Base-by-base conservation (phyloP, 768 basidiomycete genomes). In the Fistulinella prunicolor region DNA sequence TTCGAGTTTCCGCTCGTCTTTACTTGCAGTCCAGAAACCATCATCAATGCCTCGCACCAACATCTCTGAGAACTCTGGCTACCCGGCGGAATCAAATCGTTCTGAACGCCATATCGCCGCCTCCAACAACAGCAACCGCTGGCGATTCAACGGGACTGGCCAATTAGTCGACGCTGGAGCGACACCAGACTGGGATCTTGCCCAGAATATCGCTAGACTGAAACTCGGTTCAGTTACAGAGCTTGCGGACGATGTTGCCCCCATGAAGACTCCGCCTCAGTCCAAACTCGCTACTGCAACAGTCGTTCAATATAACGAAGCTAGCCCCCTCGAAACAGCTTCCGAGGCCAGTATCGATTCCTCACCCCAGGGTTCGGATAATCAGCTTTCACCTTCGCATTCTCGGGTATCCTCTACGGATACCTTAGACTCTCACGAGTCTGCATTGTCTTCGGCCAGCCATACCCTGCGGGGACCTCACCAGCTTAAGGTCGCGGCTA, bases 341-440 rank as follows among this genome's bases (percentile, higher is more conserved):
- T 89, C 86, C 26, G 81, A 77, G 60, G 75, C 81, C 44, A 89
- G 86, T 62, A 72, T 81, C 41, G 83, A 81, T 57, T 89, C 87
- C 41, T 87, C 87, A 29, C 85, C 87, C 17, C 80, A 83, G 45
- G 69, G 77, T 37, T 77, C 82, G 52, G 85, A 86, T 55, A 82
- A 85, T 65, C 77, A 78, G 50, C 80, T 82, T 58, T 75, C 70
- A 44, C 74, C 80, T 23, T 82, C 84, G 53, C 88, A 89, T 67
- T 89, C 88, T 53, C 82, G 88, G 46, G 89, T 85, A 44, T 89
- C 87, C 22, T 89, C 89, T n/a, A 82, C 84, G 53, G 88, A 89
- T 68, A 85, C 83, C 26, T 77, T 82, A 23, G 73, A 76, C 41
- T 79, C 80, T 47, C 84, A 80, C 51, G 78, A 77, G 47, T 82